These are phyloP conservation scores for Irpex lacteus DNA, from an alignment of 1,284 basidiomycete species.

Conservation along the genomic window DNA sequence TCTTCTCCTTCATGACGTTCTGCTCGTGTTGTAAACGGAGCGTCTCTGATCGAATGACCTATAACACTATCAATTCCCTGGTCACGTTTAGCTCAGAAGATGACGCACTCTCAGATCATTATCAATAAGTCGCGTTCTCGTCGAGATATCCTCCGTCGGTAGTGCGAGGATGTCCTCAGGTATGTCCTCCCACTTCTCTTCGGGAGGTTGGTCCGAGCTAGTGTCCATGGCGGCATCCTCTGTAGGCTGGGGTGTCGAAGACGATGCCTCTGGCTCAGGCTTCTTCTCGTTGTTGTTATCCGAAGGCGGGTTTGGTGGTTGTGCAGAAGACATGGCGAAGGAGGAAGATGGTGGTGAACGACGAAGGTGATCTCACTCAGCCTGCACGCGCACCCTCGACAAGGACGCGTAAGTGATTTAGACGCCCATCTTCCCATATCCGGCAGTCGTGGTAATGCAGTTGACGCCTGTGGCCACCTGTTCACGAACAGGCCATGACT, in stretches of 20 bases:
- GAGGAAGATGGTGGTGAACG: slow-evolving; percentile 3
- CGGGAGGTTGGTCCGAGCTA: slow-evolving; percentile 61
- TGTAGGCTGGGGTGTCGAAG: slow-evolving; percentile 33
- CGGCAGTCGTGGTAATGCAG: not conserved
- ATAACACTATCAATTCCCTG: not conserved
- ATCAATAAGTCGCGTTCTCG: slow-evolving; percentile 87
- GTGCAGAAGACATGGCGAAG: slow-evolving; percentile 59
- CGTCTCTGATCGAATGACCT: slow-evolving; percentile 96
- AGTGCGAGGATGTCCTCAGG: slow-evolving; percentile 76
- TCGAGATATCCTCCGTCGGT: slow-evolving; percentile 80
- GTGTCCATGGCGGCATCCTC: slow-evolving; percentile 65
- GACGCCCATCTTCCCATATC: not conserved
- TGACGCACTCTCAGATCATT: slow-evolving; percentile 85
- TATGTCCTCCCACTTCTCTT: slow-evolving; percentile 82
- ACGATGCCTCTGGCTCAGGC: slow-evolving; percentile 32
- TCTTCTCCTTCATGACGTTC: slow-evolving; percentile 96
- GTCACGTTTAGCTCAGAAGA: not conserved
- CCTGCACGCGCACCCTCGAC: not conserved
- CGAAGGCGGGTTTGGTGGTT: slow-evolving; percentile 54
- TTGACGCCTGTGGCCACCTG: not conserved
- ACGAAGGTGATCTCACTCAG: not conserved
- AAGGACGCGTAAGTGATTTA: slow-evolving; percentile 3
- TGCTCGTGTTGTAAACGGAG: slow-evolving; percentile 92
- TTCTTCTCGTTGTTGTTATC: slow-evolving; percentile 47
- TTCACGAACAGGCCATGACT: too few species aligned